These are phyloP conservation scores for Coleophoma cylindrospora DNA, from an alignment of 2,329 filamentous ascomycete species.

Conservation along the genomic window DNA sequence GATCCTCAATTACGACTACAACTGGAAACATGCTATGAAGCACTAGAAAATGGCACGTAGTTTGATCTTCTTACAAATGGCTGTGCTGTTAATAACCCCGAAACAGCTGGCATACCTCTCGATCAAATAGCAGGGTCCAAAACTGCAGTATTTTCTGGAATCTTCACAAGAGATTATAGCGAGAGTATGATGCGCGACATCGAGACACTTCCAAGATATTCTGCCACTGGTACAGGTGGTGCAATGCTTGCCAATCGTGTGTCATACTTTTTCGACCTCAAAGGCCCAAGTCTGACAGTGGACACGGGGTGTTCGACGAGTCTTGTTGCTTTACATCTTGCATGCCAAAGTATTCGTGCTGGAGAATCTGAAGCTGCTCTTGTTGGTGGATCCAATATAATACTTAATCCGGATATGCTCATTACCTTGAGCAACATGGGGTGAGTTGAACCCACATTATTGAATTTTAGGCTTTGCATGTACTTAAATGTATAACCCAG, in stretches of 20 bases:
- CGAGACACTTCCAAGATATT: neutral
- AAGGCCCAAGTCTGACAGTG: slow-evolving; percentile 50
- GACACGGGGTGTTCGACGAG: slow-evolving; percentile 56
- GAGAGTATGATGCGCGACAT: slow-evolving; percentile 1
- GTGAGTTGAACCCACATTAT: slow-evolving; percentile 17
- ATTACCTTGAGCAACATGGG: slow-evolving; percentile 21
- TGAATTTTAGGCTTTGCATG: slow-evolving; percentile 1
- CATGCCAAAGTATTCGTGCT: slow-evolving; percentile 41
- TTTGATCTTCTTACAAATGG: neutral
- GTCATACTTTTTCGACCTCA: slow-evolving; percentile 49
- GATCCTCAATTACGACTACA: slow-evolving; percentile 7
- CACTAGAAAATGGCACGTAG: slow-evolving; percentile 5
- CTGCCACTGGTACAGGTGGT: slow-evolving; percentile 22
- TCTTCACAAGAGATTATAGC: neutral
- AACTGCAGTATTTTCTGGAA: neutral
- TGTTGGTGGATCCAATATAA: slow-evolving; percentile 33
- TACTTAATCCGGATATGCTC: slow-evolving; percentile 19
- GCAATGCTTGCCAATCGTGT: slow-evolving; percentile 48
- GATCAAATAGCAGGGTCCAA: neutral
- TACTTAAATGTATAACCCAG: neutral
- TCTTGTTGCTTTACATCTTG: slow-evolving; percentile 48
- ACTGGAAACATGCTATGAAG: slow-evolving; percentile 6
- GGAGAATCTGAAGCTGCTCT: slow-evolving; percentile 37
- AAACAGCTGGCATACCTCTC: neutral
- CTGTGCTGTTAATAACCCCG: neutral